A percentile compares a stretch with the other conserved stretches of the same genome.
Conservation (phyloP, 164 flowering plant species). For the Stephania yunnanensis region DNA sequence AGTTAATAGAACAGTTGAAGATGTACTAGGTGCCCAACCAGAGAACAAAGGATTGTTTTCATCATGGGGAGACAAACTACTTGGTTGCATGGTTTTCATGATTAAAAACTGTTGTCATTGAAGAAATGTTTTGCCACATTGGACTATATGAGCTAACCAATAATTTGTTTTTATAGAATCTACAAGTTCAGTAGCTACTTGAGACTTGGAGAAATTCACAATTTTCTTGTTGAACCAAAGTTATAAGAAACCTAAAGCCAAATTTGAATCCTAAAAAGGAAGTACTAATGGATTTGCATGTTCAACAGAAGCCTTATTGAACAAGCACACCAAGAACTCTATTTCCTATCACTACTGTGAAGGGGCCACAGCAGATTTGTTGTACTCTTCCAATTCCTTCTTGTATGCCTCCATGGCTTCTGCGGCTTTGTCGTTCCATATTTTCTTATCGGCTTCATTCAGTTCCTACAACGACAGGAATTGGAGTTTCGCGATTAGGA, state of each 20-base stretch:
- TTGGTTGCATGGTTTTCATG: no score
- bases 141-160: no score
- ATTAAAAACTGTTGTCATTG: no score
- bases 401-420: conserved; percentile 76
- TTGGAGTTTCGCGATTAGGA: background rate
- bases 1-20: no score
- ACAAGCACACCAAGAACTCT: background rate
- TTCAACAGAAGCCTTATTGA: background rate
- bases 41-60: background rate
- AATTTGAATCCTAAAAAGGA: no score
- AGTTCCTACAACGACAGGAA: conserved; percentile 39
- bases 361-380: conserved; percentile 29
- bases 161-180: no score
- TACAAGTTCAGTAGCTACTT: no score
- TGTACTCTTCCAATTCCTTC: conserved; percentile 78
- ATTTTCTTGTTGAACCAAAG: no score
- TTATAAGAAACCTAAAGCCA: no score
- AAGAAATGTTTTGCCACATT: no score
- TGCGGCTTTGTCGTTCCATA: conserved; percentile 68
- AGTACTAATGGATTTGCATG: background rate
- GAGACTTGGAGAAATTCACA: no score
- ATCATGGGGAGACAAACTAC: conserved; percentile 8
- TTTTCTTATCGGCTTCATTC: conserved; percentile 51
- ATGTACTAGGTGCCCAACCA: no score
- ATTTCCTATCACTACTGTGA: background rate